Evolutionary conservation across 1,284 basidiomycete genomes (phyloP).

Genomic region (Exobasidium cylindrosporum): DNA sequence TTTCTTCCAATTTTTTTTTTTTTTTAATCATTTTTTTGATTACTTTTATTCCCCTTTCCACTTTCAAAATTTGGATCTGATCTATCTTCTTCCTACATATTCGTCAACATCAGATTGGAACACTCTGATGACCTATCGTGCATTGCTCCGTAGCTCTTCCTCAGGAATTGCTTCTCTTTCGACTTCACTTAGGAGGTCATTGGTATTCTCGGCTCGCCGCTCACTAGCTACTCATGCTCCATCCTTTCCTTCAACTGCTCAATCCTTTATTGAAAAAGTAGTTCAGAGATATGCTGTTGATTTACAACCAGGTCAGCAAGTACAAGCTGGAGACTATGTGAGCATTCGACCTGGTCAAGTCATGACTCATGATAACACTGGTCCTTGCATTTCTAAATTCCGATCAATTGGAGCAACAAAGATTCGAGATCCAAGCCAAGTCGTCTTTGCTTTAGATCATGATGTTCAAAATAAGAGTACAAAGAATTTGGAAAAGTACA

Average conservation of each 20-base stretch:
- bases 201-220: not conserved
- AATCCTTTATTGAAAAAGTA: constrained; percentile 94
- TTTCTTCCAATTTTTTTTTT: too few species aligned
- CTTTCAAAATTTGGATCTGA: too few species aligned
- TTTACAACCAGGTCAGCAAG: constrained; percentile 63
- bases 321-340: constrained; percentile 95
- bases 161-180: not conserved
- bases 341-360: constrained; percentile 97
- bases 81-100: too few species aligned
- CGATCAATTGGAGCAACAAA: constrained; percentile 87
- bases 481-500: constrained; percentile 93
- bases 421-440: constrained; percentile 77
- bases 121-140: not conserved
- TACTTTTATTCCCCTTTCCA: too few species aligned
- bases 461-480: constrained; percentile 93
- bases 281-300: constrained; percentile 95
- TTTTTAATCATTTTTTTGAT: too few species aligned
- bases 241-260: constrained; percentile 49
- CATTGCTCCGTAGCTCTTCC: not conserved
- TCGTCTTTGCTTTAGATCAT: constrained; percentile 95
- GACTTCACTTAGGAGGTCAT: not conserved
- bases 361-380: constrained; percentile 75
- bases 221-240: constrained; percentile 1
- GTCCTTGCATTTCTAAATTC: constrained; percentile 89
- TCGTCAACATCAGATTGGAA: too few species aligned